Evolutionary conservation across 176 grass and related monocot species (phyloP), one percentile per base, ranked within the genome.

Genomic region (Aegilops tauschii): DNA sequence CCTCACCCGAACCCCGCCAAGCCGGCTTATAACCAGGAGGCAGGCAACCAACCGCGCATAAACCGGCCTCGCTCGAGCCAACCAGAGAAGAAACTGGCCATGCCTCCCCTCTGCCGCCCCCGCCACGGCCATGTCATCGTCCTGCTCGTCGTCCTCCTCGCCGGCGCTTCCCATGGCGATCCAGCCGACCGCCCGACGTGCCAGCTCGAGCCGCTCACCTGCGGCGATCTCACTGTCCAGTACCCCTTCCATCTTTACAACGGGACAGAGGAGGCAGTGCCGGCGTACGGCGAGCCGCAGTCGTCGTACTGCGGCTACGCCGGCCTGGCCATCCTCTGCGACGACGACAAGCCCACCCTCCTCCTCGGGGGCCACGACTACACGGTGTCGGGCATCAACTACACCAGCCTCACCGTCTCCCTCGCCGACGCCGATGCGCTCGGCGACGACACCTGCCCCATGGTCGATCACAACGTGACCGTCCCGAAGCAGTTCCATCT

Each of bases 161-260:
- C 56, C 14, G 65, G 29, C 13, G 59, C 61, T 13, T 68, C 36
- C 81, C 1, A 29, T 11, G 82, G 65, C 12, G 35, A 31, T 13
- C 28, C 59, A 0, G 65, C 42, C 69, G 34, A 13, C 3, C 9
- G 4, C 27, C 31, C 61, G 13, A 30, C 13, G 34, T 91, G 89
- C 85, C 88, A 65, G 61, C 5, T 7, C n/a, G 59, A 32, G 23
- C 47, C 81, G 20, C 35, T 10, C 88, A n/a, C 13, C 69, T 93
- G 91, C 85, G 88, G 91, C 65, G 1, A 3, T 64, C 82, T 93
- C 16, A 61, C 7, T 81, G 83, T 93, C 62, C 80, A 3, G 54
- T 93, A 93, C 76, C 91, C 91, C 25, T 93, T 93, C 75, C 68
- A 72, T 67, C 81, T 93, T 0, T 74, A 64, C 61, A 34, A 2